Base-by-base conservation (phyloP, 2,329 filamentous ascomycete genomes). In the Verticillium longisporum region DNA sequence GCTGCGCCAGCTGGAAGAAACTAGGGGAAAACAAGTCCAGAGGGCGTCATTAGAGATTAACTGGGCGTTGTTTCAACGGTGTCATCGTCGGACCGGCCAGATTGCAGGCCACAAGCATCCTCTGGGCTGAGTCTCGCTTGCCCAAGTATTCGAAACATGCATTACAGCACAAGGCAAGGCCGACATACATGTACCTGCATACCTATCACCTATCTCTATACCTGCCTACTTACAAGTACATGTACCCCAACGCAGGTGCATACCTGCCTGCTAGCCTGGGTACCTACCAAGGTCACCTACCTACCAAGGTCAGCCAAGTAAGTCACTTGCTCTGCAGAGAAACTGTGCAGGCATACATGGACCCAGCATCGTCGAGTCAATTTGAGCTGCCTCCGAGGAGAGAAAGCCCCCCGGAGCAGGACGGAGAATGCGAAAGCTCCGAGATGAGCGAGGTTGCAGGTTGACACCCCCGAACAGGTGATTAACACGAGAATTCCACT, bases 81-180 rank as follows among this genome's bases (percentile, higher is more conserved):
- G 15, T 18, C n/a, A 45, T 31, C 26, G 26, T 31, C 26, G 26
- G n/a, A 6, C 18, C 18, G 10, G n/a, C 18, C 45, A 58, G 34
- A 58, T 58, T 58, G 38, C 56, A 58, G 56, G 56, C 56, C 56
- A 50, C 56, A 31, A 58, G 26, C 26, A 31, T 31, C 26, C 10
- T 50, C 31, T 38, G 18, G 45, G 45, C 45, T 21, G n/a, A 18
- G 18, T 53, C 45, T 53, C n/a, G n/a, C 45, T n/a, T n/a, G 18
- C n/a, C 45, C n/a, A 53, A 53, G 45, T 18, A 53, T n/a, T 26
- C 7, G 45, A 53, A 53, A 53, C 45, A 53, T 31, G 26, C 5
- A 31, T 21, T 53, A 11, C 45, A 53, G 38, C 6, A 41, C 6
- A 15, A 45, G 15, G 38, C n/a, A 45, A 18, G 38, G 26, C 26